phyloP scores from a whole-genome alignment of 2,329 filamentous ascomycete genomes.

The Zasmidium citrigriseum region DNA sequence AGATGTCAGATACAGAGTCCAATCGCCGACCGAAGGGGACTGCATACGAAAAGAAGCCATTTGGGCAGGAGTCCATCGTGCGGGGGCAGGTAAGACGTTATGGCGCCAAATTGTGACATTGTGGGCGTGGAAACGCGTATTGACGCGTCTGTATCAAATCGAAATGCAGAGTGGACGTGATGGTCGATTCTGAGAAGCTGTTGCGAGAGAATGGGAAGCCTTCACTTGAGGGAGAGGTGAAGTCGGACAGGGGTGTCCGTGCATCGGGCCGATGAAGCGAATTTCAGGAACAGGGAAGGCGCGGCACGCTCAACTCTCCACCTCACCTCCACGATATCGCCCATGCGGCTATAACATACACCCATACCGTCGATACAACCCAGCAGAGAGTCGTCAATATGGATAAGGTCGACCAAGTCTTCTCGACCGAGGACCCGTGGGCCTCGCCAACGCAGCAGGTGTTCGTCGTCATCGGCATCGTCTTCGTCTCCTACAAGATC shows the following conservation, averaged over 20 bases:
- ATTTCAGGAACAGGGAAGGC: conserved; percentile 9
- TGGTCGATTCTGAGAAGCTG: too few species aligned
- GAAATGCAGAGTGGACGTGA: too few species aligned
- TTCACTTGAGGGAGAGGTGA: not conserved
- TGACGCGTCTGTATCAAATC: too few species aligned
- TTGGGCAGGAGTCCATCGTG: conserved; percentile 59
- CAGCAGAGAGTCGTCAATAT: conserved; percentile 11
- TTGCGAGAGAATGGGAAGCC: conserved; percentile 2
- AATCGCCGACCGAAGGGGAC: conserved; percentile 8
- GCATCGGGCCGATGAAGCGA: not conserved
- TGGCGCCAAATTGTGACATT: conserved; percentile 13
- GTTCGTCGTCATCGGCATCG: conserved; percentile 39
- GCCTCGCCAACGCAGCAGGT: conserved; percentile 35
- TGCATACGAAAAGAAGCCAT: conserved; percentile 65
- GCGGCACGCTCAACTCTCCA: not conserved
- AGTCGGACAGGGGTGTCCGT: not conserved
- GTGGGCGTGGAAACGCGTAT: too few species aligned
- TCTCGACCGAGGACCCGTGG: conserved; percentile 27
- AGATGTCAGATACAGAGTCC: conserved; percentile 9
- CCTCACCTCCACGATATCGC: not conserved
- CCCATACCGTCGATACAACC: too few species aligned
- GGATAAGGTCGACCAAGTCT: conserved; percentile 18
- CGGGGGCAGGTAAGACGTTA: conserved; percentile 45
- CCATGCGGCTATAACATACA: too few species aligned
- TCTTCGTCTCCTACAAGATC: conserved; percentile 41